Percentiles rank a stretch among this genome's conserved stretches.
phyloP scores from a whole-genome alignment of 768 basidiomycete genomes.

The Cystofilobasidium bisporidii region DNA sequence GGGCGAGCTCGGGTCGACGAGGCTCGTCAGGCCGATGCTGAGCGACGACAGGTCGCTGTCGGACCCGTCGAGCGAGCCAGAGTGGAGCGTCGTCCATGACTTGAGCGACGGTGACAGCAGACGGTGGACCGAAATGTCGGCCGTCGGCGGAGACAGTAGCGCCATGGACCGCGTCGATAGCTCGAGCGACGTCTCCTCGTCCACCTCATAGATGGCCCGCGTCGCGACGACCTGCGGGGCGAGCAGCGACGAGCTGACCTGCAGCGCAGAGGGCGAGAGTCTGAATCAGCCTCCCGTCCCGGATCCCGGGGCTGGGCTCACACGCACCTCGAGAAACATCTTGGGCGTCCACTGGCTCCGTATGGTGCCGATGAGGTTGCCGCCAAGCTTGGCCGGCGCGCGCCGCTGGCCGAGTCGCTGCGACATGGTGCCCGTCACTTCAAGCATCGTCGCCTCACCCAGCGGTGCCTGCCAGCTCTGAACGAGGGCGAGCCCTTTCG shows the following conservation, averaged over 20 bases:
- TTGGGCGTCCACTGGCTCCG: constrained; percentile 68
- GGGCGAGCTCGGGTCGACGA: neutral
- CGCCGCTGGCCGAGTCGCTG: constrained; percentile 3
- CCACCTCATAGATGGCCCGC: constrained; percentile 17
- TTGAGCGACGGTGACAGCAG: constrained; percentile 39
- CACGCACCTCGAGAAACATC: constrained; percentile 42
- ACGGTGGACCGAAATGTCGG: constrained; percentile 38
- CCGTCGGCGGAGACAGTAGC: constrained; percentile 36
- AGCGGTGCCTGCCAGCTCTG: constrained; percentile 13
- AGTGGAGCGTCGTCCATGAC: constrained; percentile 36
- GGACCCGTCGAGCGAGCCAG: constrained; percentile 16
- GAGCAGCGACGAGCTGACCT: constrained; percentile 19
- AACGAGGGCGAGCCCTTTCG: constrained; percentile 8
- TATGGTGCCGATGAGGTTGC: constrained; percentile 57
- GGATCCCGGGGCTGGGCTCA: too few relatives aligned
- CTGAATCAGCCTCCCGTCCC: too few relatives aligned
- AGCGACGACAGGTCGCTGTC: constrained; percentile 29
- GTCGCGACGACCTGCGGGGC: constrained; percentile 11
- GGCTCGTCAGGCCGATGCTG: constrained; percentile 30
- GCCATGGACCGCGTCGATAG: constrained; percentile 37
- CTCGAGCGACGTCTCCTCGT: constrained; percentile 27
- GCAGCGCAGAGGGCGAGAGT: too few relatives aligned
- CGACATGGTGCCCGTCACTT: constrained; percentile 18
- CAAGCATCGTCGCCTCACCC: constrained; percentile 11
- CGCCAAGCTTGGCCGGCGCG: constrained; percentile 32